Conservation (phyloP, 306 rosid genomes). For the Biancaea sappan region DNA sequence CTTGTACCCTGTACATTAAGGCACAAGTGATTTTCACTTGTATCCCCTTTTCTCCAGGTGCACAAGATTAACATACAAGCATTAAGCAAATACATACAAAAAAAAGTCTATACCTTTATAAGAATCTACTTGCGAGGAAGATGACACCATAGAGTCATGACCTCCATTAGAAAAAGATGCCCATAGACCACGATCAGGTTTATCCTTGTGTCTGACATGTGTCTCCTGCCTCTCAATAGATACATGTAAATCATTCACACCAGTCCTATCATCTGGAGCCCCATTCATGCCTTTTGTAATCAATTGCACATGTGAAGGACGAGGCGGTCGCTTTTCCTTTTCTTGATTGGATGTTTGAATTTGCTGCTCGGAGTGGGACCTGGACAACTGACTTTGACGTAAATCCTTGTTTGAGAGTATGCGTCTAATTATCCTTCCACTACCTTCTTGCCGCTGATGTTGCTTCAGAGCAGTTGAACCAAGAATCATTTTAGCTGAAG, state of each 20-base stretch:
- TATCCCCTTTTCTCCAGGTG: background rate
- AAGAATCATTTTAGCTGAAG: slow-evolving; percentile 40
- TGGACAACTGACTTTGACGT: slow-evolving; percentile 58
- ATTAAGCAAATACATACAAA: slow-evolving; percentile 7
- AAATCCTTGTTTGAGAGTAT: slow-evolving; percentile 64
- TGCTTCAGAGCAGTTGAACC: slow-evolving; percentile 50
- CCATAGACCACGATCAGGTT: slow-evolving; percentile 66
- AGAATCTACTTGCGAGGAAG: slow-evolving; percentile 44
- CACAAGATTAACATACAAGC: slow-evolving; percentile 2
- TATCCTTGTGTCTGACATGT: slow-evolving; percentile 56
- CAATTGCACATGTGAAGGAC: slow-evolving; percentile 52
- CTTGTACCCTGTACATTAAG: background rate
- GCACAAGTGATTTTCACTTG: background rate
- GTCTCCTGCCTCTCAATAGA: slow-evolving; percentile 56
- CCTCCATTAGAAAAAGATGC: slow-evolving; percentile 55
- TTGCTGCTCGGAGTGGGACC: slow-evolving; percentile 47
- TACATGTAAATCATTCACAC: slow-evolving; percentile 50
- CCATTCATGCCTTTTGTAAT: slow-evolving; percentile 61
- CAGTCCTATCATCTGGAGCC: slow-evolving; percentile 46
- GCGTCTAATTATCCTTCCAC: slow-evolving; percentile 59
- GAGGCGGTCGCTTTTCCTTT: slow-evolving; percentile 55
- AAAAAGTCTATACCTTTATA: slow-evolving; percentile 50
- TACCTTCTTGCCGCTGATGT: slow-evolving; percentile 54
- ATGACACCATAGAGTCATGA: slow-evolving; percentile 43
- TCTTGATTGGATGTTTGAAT: slow-evolving; percentile 49